phyloP scores from a whole-genome alignment of 73 alveolate species.

The Symbiodinium pilosum region DNA sequence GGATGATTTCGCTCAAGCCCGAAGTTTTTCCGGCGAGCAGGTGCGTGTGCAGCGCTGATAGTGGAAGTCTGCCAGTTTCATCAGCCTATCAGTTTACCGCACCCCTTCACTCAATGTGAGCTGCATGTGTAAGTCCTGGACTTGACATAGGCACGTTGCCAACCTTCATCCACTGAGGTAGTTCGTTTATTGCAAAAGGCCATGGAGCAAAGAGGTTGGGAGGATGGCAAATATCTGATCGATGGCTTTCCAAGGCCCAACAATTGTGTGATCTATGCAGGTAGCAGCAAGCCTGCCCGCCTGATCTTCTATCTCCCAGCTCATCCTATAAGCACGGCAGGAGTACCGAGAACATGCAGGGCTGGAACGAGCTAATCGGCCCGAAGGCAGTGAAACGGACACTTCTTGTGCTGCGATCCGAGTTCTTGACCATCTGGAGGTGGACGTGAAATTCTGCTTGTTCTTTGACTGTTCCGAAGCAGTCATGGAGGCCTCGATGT shows the following conservation, averaged over 20 bases:
- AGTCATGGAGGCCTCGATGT: slow-evolving; percentile 87
- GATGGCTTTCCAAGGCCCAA: slow-evolving; percentile 97
- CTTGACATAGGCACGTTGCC: not conserved
- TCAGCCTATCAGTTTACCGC: too few species aligned
- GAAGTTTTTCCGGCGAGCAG: not conserved
- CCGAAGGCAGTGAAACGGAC: slow-evolving; percentile 11
- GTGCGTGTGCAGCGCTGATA: not conserved
- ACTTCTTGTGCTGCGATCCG: not conserved
- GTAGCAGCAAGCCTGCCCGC: not conserved
- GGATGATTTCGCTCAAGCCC: not conserved
- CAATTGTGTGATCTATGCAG: not conserved
- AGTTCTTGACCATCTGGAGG: slow-evolving; percentile 34
- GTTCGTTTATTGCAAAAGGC: slow-evolving; percentile 96
- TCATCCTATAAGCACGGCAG: too few species aligned
- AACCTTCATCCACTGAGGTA: slow-evolving; percentile 33
- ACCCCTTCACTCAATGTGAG: too few species aligned
- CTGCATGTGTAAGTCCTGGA: too few species aligned
- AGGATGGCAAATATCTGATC: slow-evolving; percentile 96
- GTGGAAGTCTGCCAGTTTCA: not conserved
- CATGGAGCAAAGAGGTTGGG: slow-evolving; percentile 96
- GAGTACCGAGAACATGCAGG: slow-evolving; percentile 65
- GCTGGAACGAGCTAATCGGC: slow-evolving; percentile 69
- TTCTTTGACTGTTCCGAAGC: slow-evolving; percentile 95
- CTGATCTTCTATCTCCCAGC: not conserved
- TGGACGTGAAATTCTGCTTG: slow-evolving; percentile 96